Percentiles rank a stretch among this genome's conserved stretches.
phyloP scores from a whole-genome alignment of 306 rosid species.

The Alnus rubra region DNA sequence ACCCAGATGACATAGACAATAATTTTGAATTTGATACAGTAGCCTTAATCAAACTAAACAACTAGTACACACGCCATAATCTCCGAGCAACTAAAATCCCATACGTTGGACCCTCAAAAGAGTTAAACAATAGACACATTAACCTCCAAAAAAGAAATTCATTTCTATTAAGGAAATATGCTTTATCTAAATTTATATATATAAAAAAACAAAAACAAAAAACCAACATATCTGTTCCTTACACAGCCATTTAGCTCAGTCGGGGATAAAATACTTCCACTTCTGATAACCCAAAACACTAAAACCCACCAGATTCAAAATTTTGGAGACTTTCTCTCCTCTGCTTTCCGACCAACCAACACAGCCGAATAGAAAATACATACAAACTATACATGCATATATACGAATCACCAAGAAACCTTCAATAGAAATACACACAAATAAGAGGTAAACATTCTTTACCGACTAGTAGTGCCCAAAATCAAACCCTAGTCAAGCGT shows the following conservation, averaged over 20 bases:
- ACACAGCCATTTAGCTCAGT: not conserved
- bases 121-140: not conserved
- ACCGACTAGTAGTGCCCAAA: not conserved
- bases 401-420: not conserved
- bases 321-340: not conserved
- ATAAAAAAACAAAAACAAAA: not conserved
- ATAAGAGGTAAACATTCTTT: not conserved
- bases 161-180: not conserved
- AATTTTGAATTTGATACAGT: not conserved
- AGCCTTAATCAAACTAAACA: not conserved
- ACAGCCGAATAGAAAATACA: not conserved
- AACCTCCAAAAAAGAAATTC: not conserved
- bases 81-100: not conserved
- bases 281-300: not conserved
- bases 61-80: not conserved
- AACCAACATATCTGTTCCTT: not conserved
- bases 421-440: not conserved
- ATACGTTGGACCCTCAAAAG: not conserved
- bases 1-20: not conserved
- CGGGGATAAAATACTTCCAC: too few relatives aligned
- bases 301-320: constrained; percentile 10
- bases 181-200: too few relatives aligned
- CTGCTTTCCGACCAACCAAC: constrained; percentile 9
- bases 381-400: not conserved
- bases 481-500: not conserved